Conservation (phyloP, 768 basidiomycete species). For the Lactarius hengduanensis region DNA sequence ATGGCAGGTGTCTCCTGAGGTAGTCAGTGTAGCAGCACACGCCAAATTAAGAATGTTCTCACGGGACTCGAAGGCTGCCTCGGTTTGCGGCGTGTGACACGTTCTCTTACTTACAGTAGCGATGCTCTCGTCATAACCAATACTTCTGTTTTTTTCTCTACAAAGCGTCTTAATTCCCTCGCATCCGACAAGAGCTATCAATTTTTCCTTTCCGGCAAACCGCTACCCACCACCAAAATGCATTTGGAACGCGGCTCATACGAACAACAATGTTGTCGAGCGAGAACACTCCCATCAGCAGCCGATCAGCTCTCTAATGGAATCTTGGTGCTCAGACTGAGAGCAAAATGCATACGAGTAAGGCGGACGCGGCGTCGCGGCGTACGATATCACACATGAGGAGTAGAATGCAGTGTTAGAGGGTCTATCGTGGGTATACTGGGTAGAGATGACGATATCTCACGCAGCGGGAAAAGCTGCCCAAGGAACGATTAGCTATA, state of each 20-base stretch:
- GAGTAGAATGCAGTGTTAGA: no score
- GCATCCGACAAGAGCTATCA: constrained; percentile 59
- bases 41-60: constrained; percentile 1
- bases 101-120: background rate
- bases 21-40: background rate
- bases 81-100: background rate
- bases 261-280: constrained; percentile 39
- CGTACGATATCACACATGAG: no score
- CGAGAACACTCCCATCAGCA: no score
- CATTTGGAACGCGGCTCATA: constrained; percentile 92
- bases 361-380: no score
- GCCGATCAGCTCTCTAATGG: no score
- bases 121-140: constrained; percentile 23
- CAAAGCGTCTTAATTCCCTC: constrained; percentile 33
- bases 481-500: no score
- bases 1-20: constrained; percentile 47
- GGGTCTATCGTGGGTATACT: no score
- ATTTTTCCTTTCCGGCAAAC: constrained; percentile 73
- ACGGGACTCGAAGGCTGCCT: background rate
- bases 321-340: no score
- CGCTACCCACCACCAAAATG: constrained; percentile 79
- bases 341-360: no score
- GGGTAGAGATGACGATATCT: no score
- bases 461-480: no score
- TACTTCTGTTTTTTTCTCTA: constrained; percentile 16